These are phyloP conservation scores for Rosa hybrid DNA, from an alignment of 331 rosid genomes.

Conservation along the genomic window DNA sequence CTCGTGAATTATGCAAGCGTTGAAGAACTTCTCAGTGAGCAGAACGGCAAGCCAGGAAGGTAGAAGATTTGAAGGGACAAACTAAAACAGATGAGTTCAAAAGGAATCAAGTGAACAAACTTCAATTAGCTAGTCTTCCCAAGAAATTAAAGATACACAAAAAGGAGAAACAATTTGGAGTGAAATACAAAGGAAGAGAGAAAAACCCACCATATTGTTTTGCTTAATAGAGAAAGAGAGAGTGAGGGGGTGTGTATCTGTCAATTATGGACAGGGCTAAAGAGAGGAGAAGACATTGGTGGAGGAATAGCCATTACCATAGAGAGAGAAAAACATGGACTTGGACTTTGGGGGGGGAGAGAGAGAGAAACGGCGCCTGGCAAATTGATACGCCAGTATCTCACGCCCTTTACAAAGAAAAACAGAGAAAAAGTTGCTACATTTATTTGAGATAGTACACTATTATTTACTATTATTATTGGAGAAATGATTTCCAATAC, in stretches of 20 bases:
- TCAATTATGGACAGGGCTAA: conserved; percentile 26
- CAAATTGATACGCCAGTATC: conserved; percentile 34
- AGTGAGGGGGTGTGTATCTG: background rate
- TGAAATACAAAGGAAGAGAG: background rate
- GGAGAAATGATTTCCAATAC: background rate
- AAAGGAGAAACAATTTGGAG: background rate
- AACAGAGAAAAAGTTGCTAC: conserved; percentile 23
- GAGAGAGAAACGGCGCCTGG: conserved; percentile 58
- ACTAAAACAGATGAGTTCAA: conserved; percentile 18
- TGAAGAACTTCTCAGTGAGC: conserved; percentile 84
- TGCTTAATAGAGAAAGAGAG: conserved; percentile 2
- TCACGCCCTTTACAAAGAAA: conserved; percentile 29
- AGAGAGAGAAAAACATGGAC: conserved; percentile 25
- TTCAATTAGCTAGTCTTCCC: conserved; percentile 8
- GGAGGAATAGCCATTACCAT: conserved; percentile 32
- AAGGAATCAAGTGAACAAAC: background rate
- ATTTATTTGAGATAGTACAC: conserved; percentile 36
- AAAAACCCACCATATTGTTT: conserved; percentile 45
- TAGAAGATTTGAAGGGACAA: conserved; percentile 29
- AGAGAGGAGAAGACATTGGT: conserved; percentile 23
- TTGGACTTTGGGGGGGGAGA: conserved; percentile 27
- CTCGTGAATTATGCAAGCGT: conserved; percentile 87
- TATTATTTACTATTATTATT: background rate
- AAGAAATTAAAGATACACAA: background rate
- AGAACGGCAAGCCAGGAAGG: conserved; percentile 84